These are phyloP conservation scores for Xylariaceae sp. DNA, from an alignment of 2,329 filamentous ascomycete genomes.

Conservation along the genomic window DNA sequence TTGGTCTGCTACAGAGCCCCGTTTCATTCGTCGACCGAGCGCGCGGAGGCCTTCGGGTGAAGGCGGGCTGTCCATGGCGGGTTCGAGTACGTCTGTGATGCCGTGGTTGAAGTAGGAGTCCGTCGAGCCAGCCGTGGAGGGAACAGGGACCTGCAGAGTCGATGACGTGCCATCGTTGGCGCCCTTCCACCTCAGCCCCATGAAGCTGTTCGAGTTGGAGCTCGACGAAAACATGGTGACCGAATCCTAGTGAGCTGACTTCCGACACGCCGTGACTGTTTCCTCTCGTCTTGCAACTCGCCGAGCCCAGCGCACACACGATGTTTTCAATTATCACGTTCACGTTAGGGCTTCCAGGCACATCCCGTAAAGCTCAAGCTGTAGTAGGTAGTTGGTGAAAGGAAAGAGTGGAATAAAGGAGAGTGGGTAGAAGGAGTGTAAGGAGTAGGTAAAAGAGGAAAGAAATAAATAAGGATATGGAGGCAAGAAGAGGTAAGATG, in stretches of 20 bases:
- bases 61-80: slow-evolving; percentile 55
- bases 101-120: slow-evolving; percentile 14
- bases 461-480: neutral
- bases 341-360: slow-evolving; percentile 20
- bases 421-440: neutral
- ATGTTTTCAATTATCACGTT: slow-evolving; percentile 18
- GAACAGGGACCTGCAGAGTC: slow-evolving; percentile 19
- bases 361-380: slow-evolving; percentile 14
- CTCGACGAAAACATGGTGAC: slow-evolving; percentile 28
- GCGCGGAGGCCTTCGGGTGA: slow-evolving; percentile 56
- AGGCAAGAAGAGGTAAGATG: slow-evolving; percentile 8
- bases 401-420: neutral
- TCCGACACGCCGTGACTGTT: slow-evolving; percentile 2
- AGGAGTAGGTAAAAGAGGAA: slow-evolving; percentile 18
- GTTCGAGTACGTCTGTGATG: slow-evolving; percentile 46
- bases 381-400: neutral
- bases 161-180: slow-evolving; percentile 19
- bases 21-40: slow-evolving; percentile 50
- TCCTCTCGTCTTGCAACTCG: neutral
- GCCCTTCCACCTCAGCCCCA: slow-evolving; percentile 23
- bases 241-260: slow-evolving; percentile 16
- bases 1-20: slow-evolving; percentile 45
- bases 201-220: slow-evolving; percentile 23
- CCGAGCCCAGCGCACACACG: slow-evolving; percentile 9
- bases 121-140: slow-evolving; percentile 18